Base-by-base conservation (phyloP, 495 filamentous ascomycete genomes). In the Aspergillus nidulans region DNA sequence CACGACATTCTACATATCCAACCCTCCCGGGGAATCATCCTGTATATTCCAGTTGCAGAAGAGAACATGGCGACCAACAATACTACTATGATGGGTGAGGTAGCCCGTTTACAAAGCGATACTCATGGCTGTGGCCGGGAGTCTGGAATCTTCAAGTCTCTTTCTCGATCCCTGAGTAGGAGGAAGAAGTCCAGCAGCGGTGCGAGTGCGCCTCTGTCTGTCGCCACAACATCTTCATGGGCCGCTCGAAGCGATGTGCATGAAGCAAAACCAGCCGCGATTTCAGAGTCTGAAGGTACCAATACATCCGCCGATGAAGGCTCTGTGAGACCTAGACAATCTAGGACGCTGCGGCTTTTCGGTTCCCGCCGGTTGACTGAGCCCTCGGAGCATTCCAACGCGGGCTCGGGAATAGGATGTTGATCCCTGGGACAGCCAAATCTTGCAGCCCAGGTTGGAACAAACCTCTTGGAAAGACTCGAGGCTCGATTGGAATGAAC, bases 11-110 rank as follows among this genome's bases (percentile, higher is more conserved):
- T 95, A 7, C 81, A 82, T 1, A 88, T 95, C 12, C 32, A 66
- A 0, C 63, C 84, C 0, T 69, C 78, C 0, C 77, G 88, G 25
- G 90, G 91, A 0, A 71, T 89, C 16, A 65, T 96, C 32, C 79
- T 85, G 36, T 96, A 89, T 62, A 64, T 81, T n/a, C 72, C 85
- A 5, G 78, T 86, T 3, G 60, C 75, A 0, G 89, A 92, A 55
- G 86, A 88, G 38, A 82, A 88, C 51, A 54, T 91, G 26, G 89
- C 88, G 0, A 81, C 71, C n/a, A 81, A 83, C 44, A 85, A 88
- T 12, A 80, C 72, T 47, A 94, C 89, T 0, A 71, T 88, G 19
- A 75, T 81, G 36, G 81, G 80, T n/a, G 83, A 88, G 64, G 82
- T 89, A 39, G 78, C 88, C 39, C 79, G 82, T 30, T 57, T 85